These are phyloP conservation scores for Kalmusia sp. DNA, from an alignment of 2,329 filamentous ascomycete genomes.

Conservation along the genomic window DNA sequence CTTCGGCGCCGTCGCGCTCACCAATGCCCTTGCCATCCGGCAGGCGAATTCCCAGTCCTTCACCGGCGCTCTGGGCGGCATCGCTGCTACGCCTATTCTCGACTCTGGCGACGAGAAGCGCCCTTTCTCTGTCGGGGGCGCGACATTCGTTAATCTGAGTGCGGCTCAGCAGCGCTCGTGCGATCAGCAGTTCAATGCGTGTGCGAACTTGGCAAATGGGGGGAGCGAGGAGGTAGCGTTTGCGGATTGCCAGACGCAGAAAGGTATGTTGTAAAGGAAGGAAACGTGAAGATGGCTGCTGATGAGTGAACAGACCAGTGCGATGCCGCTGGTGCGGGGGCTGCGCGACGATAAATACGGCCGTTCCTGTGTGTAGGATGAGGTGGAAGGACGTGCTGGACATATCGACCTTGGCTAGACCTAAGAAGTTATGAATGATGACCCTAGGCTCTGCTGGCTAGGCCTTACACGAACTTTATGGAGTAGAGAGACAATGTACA, in stretches of 20 bases:
- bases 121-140: conserved; percentile 39
- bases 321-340: conserved; percentile 10
- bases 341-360: background rate
- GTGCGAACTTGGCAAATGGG: conserved; percentile 63
- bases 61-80: conserved; percentile 59
- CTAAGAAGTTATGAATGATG: conserved; percentile 10
- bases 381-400: background rate
- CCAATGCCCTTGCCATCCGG: conserved; percentile 30
- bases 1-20: conserved; percentile 24
- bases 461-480: background rate
- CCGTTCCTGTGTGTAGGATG: no score
- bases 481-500: background rate
- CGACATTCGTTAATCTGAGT: conserved; percentile 60
- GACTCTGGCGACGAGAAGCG: conserved; percentile 59
- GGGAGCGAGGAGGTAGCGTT: conserved; percentile 53
- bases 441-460: conserved; percentile 7
- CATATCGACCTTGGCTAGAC: background rate
- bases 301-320: conserved; percentile 10
- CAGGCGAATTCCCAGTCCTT: conserved; percentile 45
- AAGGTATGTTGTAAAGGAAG: conserved; percentile 44
- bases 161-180: conserved; percentile 68
- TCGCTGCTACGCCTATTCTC: conserved; percentile 59
- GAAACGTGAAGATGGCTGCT: background rate
- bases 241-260: conserved; percentile 64
- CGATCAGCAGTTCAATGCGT: conserved; percentile 68